Conservation (phyloP, 192 early-diverging fungal genomes). For the Spizellomyces punctatus region DNA sequence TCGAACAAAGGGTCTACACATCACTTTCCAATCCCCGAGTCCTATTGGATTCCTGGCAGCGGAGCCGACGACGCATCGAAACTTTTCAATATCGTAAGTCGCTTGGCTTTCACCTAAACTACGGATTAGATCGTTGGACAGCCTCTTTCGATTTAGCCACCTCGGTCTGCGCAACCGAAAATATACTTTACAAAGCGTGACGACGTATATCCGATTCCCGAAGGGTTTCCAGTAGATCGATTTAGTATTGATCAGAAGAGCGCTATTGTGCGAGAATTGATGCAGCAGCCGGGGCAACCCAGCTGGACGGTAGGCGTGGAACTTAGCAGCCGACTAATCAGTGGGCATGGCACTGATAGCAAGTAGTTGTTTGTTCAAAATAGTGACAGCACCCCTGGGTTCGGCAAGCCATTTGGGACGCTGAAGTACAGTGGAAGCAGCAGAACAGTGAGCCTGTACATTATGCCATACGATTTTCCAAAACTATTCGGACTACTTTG, state of each 20-base stretch:
- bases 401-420: slow-evolving; percentile 74
- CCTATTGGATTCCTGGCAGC: slow-evolving; percentile 54
- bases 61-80: background rate
- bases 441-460: slow-evolving; percentile 71
- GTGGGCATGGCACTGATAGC: background rate
- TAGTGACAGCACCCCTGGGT: slow-evolving; percentile 62
- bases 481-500: slow-evolving; percentile 69
- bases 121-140: background rate
- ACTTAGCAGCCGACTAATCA: background rate
- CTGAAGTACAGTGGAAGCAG: slow-evolving; percentile 66
- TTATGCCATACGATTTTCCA: slow-evolving; percentile 80
- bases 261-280: slow-evolving; percentile 61
- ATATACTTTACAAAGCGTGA: slow-evolving; percentile 59
- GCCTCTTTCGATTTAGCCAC: slow-evolving; percentile 34
- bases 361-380: slow-evolving; percentile 51
- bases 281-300: slow-evolving; percentile 50
- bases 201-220: slow-evolving; percentile 61
- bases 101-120: too few relatives aligned
- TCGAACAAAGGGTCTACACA: slow-evolving; percentile 14
- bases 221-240: slow-evolving; percentile 77
- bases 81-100: too few relatives aligned
- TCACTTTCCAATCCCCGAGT: slow-evolving; percentile 75
- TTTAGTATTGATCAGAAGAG: slow-evolving; percentile 68
- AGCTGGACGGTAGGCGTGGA: slow-evolving; percentile 56
- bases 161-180: slow-evolving; percentile 65